Conservation (phyloP, 192 early-diverging fungal species). For the Phycomyces nitens region DNA sequence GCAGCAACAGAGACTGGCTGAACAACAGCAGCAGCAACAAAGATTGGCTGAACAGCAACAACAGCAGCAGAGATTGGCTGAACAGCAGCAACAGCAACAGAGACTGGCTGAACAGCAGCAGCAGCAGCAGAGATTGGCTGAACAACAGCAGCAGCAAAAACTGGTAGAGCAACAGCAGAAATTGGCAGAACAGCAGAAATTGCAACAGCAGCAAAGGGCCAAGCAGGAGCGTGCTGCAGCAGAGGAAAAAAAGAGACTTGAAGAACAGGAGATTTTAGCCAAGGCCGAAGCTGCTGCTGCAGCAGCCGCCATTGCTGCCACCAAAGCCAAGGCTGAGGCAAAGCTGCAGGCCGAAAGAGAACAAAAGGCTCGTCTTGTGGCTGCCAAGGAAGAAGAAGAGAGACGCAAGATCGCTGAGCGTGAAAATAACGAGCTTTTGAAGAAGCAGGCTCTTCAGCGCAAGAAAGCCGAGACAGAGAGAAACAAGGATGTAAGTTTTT, state of each 20-base stretch:
- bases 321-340: slow-evolving; percentile 52
- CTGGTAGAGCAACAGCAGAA: slow-evolving; percentile 32
- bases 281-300: slow-evolving; percentile 37
- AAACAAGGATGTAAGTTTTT: slow-evolving; percentile 34
- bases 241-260: not conserved
- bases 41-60: not conserved
- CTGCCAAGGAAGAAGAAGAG: not conserved
- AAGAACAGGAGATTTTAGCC: slow-evolving; percentile 13
- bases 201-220: not conserved
- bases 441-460: slow-evolving; percentile 7
- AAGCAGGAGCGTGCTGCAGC: not conserved
- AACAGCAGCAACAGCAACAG: slow-evolving; percentile 13
- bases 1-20: slow-evolving; percentile 15
- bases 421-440: not conserved
- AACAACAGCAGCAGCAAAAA: slow-evolving; percentile 36
- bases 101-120: slow-evolving; percentile 10
- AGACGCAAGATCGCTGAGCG: not conserved
- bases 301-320: no score
- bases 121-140: slow-evolving; percentile 33
- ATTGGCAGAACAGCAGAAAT: slow-evolving; percentile 29
- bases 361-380: slow-evolving; percentile 21
- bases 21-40: slow-evolving; percentile 16
- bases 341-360: slow-evolving; percentile 42
- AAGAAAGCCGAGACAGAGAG: slow-evolving; percentile 33
- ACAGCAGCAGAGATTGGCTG: not conserved